phyloP scores from a whole-genome alignment of 2,329 filamentous ascomycete genomes.

The Penicillium sp. region DNA sequence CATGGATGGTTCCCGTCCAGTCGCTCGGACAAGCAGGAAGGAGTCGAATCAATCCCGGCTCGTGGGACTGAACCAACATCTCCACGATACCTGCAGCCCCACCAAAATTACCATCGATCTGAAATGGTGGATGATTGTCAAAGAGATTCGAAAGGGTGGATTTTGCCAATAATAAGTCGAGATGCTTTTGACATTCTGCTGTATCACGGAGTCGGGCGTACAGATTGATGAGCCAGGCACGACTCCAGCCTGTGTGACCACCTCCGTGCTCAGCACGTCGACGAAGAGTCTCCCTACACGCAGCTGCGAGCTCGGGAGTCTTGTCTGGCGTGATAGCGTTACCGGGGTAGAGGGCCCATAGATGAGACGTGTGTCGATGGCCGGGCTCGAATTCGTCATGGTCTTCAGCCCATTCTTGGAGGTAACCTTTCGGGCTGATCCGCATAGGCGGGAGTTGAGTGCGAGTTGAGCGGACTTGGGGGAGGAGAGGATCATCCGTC shows the following conservation, averaged over 20 bases:
- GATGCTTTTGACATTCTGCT: constrained; percentile 38
- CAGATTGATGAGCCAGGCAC: constrained; percentile 53
- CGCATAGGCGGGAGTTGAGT: constrained; percentile 23
- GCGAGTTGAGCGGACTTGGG: constrained; percentile 8
- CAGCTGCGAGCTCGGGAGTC: constrained; percentile 32
- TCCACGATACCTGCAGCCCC: constrained; percentile 50
- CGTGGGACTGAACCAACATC: constrained; percentile 45
- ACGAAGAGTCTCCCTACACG: constrained; percentile 25
- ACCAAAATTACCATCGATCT: constrained; percentile 55
- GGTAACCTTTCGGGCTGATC: constrained; percentile 23
- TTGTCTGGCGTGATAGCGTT: constrained; percentile 38
- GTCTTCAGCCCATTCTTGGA: constrained; percentile 37
- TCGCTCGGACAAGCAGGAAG: constrained; percentile 40
- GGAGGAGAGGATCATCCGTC: constrained; percentile 16
- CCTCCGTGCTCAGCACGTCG: constrained; percentile 41
- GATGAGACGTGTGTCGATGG: constrained; percentile 53
- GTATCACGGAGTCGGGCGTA: constrained; percentile 48
- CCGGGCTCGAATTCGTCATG: constrained; percentile 47
- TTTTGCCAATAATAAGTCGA: constrained; percentile 40
- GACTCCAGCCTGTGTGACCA: constrained; percentile 55
- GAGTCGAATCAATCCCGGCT: constrained; percentile 35
- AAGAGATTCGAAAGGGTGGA: constrained; percentile 49
- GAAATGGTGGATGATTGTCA: constrained; percentile 50
- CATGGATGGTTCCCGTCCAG: constrained; percentile 39
- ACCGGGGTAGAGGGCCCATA: constrained; percentile 52